Percentiles rank a stretch among this genome's conserved stretches.
Evolutionary conservation across 2,329 filamentous ascomycete species (phyloP).

Genomic region (Dichotomopilus funicola): DNA sequence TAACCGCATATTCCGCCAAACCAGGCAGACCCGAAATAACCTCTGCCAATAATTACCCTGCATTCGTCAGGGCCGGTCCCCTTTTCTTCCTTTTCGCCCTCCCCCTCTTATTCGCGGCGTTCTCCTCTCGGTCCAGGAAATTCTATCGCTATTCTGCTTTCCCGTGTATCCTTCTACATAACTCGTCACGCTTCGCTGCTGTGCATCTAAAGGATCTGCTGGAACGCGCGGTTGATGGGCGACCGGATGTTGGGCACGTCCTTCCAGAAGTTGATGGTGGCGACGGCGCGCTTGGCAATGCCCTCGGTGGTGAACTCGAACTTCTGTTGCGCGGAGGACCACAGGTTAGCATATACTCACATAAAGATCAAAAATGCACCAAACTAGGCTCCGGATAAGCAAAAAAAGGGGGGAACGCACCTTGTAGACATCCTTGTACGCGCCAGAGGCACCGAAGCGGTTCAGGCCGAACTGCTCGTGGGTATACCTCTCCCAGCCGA

Average conservation of each 20-base stretch:
- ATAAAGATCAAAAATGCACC: not conserved
- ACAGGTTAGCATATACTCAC: constrained; percentile 15
- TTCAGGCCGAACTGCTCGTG: constrained; percentile 99
- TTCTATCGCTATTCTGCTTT: constrained; percentile 13
- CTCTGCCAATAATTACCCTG: constrained; percentile 2
- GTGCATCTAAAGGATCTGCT: constrained; percentile 81
- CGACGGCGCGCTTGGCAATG: constrained; percentile 86
- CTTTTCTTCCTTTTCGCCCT: not conserved
- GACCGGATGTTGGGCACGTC: constrained; percentile 82
- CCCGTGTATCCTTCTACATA: not conserved
- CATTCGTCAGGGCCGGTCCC: constrained; percentile 1
- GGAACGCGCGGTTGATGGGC: constrained; percentile 93
- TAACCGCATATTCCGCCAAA: constrained; percentile 8
- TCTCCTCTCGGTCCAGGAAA: not conserved
- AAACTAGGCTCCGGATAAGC: not conserved
- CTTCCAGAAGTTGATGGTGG: constrained; percentile 98
- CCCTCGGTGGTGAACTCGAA: constrained; percentile 99
- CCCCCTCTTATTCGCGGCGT: too few species aligned
- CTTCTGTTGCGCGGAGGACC: constrained; percentile 56
- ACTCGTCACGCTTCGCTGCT: not conserved
- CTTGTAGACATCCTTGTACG: constrained; percentile 97
- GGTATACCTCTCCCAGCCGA: constrained; percentile 98
- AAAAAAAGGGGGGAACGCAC: constrained; percentile 39
- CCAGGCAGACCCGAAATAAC: constrained; percentile 1
- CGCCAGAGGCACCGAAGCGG: constrained; percentile 94